Base-by-base conservation (phyloP, 176 grass and related monocot genomes). In the Cenchrus fungigraminus region DNA sequence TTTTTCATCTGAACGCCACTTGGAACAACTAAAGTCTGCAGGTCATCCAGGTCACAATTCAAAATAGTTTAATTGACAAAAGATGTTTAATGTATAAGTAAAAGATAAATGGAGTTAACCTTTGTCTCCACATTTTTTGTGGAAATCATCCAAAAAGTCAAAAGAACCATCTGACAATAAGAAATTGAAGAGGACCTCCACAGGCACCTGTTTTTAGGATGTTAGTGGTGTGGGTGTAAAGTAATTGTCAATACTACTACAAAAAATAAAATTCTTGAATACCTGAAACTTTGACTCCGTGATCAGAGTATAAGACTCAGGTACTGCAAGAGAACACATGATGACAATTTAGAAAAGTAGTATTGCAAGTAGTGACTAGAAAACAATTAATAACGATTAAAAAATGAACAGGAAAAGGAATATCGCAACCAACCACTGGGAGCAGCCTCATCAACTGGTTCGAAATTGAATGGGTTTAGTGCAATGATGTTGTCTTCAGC, bases 71-170 rank as follows among this genome's bases (percentile, higher is more conserved):
- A 71, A 80, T 73, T 34, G 9, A 79, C 50, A 15, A 82, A 84
- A 78, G n/a, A 25, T 42, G 17, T 29, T 83, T 60, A 62, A 15
- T 49, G 45, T 37, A 69, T 70, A 28, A 87, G 31, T n/a, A 71
- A 74, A 45, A 59, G 65, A 52, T 20, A 28, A 51, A 70, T 32
- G 40, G 25, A 37, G 77, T 71, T 82, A 84, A 97, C 97, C 97
- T 88, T 94, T 99, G 81, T 94, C 97, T 59, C 90, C 86, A 9
- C 94, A 99, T 62, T 82, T 94, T 88, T 91, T 92, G 71, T 97
- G 97, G 71, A 80, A 92, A 94, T 94, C 92, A 77, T 97, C 90
- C 64, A 90, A 20, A 94, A 94, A 99, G 75, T 68, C 82, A 90
- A 81, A 63, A 89, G 94, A 64, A 73, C 68, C 55, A 86, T 99